Evolutionary conservation across 805 yeast species (phyloP).

Genomic region (Yamadazyma ubonensis): DNA sequence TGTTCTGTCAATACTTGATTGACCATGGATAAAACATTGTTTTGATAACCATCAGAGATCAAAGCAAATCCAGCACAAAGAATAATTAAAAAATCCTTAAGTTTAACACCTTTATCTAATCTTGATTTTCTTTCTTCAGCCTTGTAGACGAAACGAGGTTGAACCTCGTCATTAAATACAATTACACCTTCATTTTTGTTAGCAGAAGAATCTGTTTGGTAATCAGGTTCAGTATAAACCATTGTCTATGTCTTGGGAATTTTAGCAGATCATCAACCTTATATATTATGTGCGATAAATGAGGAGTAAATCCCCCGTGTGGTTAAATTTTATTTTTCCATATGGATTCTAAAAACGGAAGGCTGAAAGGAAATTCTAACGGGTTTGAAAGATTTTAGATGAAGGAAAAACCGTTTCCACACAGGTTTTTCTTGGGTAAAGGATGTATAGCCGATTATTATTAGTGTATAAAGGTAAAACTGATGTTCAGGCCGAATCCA

Average conservation of each 20-base stretch:
- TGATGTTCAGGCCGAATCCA: background rate
- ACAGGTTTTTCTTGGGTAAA: background rate
- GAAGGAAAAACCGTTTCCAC: background rate
- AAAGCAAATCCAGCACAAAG: conserved; percentile 73
- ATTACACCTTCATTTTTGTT: background rate
- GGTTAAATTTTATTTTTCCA: background rate
- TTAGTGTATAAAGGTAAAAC: no score
- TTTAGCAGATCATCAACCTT: background rate
- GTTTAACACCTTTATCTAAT: conserved; percentile 23
- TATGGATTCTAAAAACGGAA: background rate
- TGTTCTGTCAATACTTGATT: conserved; percentile 53
- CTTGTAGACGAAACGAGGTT: conserved; percentile 24
- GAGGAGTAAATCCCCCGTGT: conserved; percentile 6
- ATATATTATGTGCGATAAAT: background rate
- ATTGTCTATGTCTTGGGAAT: no score
- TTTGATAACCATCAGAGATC: conserved; percentile 76
- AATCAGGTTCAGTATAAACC: no score
- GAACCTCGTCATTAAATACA: conserved; percentile 1
- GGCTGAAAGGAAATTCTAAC: background rate
- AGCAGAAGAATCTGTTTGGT: background rate
- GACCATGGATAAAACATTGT: conserved; percentile 69
- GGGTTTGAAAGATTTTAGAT: background rate
- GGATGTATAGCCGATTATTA: background rate
- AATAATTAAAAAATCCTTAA: conserved; percentile 43
- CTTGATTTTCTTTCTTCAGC: conserved; percentile 30